Conservation (phyloP, 2,329 filamentous ascomycete species). For the Phoma sp. region DNA sequence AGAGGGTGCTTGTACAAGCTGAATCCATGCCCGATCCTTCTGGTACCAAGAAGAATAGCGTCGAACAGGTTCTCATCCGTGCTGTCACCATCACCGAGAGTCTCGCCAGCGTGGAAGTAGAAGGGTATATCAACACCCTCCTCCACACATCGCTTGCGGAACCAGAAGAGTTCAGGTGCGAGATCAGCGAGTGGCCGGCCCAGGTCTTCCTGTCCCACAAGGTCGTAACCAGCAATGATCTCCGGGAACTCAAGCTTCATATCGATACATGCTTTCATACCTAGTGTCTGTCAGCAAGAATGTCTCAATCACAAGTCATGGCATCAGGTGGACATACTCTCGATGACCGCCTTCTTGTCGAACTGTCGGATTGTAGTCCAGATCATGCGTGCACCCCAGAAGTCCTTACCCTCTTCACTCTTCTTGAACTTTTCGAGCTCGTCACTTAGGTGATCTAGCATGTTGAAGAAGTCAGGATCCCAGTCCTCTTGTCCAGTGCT, state of each 20-base stretch:
- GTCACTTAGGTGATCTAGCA: conserved; percentile 77
- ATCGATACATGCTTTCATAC: conserved; percentile 85
- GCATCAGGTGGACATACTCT: conserved; percentile 55
- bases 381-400: conserved; percentile 86
- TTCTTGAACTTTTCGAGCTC: conserved; percentile 78
- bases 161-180: conserved; percentile 89
- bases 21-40: conserved; percentile 89
- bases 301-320: not conserved
- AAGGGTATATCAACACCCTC: conserved; percentile 85
- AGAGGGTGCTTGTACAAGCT: conserved; percentile 91
- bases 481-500: conserved; percentile 67
- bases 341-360: conserved; percentile 69
- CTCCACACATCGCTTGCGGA: conserved; percentile 81
- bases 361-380: conserved; percentile 77
- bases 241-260: conserved; percentile 81
- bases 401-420: conserved; percentile 72
- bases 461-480: conserved; percentile 70
- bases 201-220: conserved; percentile 85
- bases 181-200: conserved; percentile 78
- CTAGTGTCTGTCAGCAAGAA: conserved; percentile 25
- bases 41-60: conserved; percentile 82
- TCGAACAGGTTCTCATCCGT: conserved; percentile 89
- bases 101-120: conserved; percentile 95
- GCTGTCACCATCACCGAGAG: conserved; percentile 75
- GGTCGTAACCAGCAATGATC: conserved; percentile 83